These are phyloP conservation scores for Gliomastix tumulicola DNA, from an alignment of 2,329 filamentous ascomycete genomes.

Conservation along the genomic window DNA sequence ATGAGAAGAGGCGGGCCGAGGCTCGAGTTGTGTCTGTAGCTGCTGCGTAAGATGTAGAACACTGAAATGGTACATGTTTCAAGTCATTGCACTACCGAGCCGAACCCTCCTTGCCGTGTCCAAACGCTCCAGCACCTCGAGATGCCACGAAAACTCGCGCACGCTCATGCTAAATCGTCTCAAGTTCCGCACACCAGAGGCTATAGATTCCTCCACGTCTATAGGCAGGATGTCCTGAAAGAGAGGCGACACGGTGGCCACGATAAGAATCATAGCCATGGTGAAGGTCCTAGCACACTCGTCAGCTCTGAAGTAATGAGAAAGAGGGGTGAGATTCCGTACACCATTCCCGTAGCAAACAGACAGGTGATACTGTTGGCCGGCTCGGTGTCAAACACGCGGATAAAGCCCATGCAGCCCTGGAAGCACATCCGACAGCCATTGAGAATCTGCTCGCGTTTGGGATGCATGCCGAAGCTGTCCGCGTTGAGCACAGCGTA, in stretches of 20 bases:
- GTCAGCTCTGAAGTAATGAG: neutral
- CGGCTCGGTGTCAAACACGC: slow-evolving; percentile 15
- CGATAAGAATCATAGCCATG: slow-evolving; percentile 14
- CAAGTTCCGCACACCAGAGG: slow-evolving; percentile 11
- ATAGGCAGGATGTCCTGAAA: slow-evolving; percentile 9
- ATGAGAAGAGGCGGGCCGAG: slow-evolving; percentile 14
- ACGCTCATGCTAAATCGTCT: slow-evolving; percentile 12
- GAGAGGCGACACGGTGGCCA: slow-evolving; percentile 8
- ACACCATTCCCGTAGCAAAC: slow-evolving; percentile 21
- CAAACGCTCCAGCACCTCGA: slow-evolving; percentile 9
- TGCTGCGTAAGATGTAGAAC: too few species aligned
- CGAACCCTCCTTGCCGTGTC: too few species aligned
- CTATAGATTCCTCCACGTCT: slow-evolving; percentile 10
- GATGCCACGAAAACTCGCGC: slow-evolving; percentile 13
- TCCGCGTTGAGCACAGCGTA: slow-evolving; percentile 16
- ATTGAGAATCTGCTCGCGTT: slow-evolving; percentile 11
- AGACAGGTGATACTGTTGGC: slow-evolving; percentile 16
- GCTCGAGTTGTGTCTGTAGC: too few species aligned
- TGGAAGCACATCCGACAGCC: slow-evolving; percentile 13
- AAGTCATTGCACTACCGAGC: neutral
- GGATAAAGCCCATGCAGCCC: slow-evolving; percentile 16
- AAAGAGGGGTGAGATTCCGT: slow-evolving; percentile 4
- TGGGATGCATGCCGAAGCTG: slow-evolving; percentile 14
- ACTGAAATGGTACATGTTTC: too few species aligned
- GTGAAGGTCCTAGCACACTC: slow-evolving; percentile 13